phyloP scores from a whole-genome alignment of 2,329 filamentous ascomycete genomes.

The Neurospora crassa region DNA sequence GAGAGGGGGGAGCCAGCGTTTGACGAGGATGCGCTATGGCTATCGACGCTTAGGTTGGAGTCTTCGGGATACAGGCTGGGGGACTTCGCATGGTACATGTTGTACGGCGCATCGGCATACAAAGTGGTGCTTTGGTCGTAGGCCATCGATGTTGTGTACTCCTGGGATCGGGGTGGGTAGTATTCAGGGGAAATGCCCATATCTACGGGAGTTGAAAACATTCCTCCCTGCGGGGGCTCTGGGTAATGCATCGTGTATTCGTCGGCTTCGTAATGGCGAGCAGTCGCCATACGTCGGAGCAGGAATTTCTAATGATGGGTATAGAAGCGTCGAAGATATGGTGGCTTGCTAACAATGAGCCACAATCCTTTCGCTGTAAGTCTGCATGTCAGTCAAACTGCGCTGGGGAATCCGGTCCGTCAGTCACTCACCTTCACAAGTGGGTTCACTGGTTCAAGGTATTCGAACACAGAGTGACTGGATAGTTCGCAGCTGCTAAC shows the following conservation, averaged over 20 bases:
- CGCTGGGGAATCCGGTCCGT: background rate
- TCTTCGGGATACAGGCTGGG: slow-evolving; percentile 39
- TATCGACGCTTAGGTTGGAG: slow-evolving; percentile 49
- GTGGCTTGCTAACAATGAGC: background rate
- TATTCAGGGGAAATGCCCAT: slow-evolving; percentile 37
- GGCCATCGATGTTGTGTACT: slow-evolving; percentile 32
- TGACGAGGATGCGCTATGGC: slow-evolving; percentile 50
- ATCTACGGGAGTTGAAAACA: slow-evolving; percentile 34
- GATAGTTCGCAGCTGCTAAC: background rate
- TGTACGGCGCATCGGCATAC: slow-evolving; percentile 34
- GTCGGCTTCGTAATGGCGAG: slow-evolving; percentile 17
- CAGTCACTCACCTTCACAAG: background rate
- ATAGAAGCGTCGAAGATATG: background rate
- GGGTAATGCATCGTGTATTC: slow-evolving; percentile 36
- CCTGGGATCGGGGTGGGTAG: slow-evolving; percentile 29
- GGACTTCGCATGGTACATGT: slow-evolving; percentile 36
- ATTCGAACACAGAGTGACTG: background rate
- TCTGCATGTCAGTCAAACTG: slow-evolving; percentile 5
- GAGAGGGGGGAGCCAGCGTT: slow-evolving; percentile 59
- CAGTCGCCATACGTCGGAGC: slow-evolving; percentile 9
- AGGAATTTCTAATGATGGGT: slow-evolving; percentile 1
- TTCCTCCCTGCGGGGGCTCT: slow-evolving; percentile 32
- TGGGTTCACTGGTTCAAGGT: background rate
- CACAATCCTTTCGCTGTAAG: background rate
- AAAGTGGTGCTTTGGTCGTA: slow-evolving; percentile 31